Conservation (phyloP, 352 stramenopile genomes). For the Globisporangium polare region DNA sequence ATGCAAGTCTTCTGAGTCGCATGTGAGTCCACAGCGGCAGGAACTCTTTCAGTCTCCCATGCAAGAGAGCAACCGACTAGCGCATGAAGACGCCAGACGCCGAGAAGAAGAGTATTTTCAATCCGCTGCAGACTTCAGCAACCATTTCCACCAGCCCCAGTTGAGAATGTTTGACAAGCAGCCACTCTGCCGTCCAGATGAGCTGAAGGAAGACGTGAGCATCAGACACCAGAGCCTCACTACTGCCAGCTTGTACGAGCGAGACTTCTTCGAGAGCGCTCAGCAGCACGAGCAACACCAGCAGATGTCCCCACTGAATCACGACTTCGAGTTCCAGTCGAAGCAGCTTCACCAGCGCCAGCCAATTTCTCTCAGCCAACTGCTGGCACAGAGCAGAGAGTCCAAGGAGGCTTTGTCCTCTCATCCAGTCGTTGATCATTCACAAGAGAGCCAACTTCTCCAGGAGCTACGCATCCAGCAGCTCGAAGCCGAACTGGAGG, state of each 20-base stretch:
- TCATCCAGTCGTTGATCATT: neutral
- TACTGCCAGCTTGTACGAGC: neutral
- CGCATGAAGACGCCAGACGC: neutral
- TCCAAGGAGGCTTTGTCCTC: neutral
- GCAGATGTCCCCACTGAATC: neutral
- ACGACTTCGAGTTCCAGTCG: neutral
- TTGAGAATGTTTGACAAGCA: neutral
- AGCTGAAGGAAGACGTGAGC: neutral
- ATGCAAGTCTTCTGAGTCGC: neutral
- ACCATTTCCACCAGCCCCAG: neutral
- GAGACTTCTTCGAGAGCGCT: neutral
- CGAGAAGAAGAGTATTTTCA: neutral
- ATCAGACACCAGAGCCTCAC: neutral
- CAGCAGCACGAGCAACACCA: neutral
- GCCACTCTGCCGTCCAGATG: neutral
- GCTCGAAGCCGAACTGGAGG: conserved; percentile 11
- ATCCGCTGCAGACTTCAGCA: neutral
- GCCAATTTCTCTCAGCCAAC: conserved; percentile 14
- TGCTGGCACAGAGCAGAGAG: conserved; percentile 5
- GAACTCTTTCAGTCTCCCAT: neutral
- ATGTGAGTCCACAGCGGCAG: neutral
- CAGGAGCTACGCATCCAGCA: conserved; percentile 5
- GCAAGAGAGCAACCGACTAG: neutral
- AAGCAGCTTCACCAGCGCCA: neutral
- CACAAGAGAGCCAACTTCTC: neutral